These are phyloP conservation scores for Babesia gibsoni DNA, from an alignment of 169 alveolate species.

Conservation along the genomic window DNA sequence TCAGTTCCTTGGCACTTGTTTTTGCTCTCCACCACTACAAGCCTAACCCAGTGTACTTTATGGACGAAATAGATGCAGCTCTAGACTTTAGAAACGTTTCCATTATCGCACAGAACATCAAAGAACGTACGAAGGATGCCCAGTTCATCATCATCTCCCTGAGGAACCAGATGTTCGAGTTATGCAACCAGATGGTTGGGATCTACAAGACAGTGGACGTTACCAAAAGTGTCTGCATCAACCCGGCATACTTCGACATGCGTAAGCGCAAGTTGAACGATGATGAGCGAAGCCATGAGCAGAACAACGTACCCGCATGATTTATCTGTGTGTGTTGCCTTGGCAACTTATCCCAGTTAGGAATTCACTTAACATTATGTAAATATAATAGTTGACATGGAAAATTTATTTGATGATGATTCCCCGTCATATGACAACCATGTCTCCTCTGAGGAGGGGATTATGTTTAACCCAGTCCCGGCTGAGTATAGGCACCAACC, in stretches of 20 bases:
- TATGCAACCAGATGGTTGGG: constrained; percentile 91
- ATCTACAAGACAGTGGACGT: constrained; percentile 89
- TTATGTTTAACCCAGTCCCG: neutral
- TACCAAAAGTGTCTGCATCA: constrained; percentile 84
- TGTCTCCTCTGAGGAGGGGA: neutral
- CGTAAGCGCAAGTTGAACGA: neutral
- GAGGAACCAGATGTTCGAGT: constrained; percentile 94
- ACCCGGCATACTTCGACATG: constrained; percentile 67
- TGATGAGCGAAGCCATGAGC: too few species aligned
- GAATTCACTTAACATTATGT: neutral
- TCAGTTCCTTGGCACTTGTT: constrained; percentile 93
- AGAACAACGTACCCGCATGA: too few species aligned
- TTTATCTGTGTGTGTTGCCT: neutral
- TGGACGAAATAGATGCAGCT: constrained; percentile 99
- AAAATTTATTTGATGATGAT: constrained; percentile 13
- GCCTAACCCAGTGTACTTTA: constrained; percentile 97
- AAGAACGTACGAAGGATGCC: constrained; percentile 92
- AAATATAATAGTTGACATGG: neutral
- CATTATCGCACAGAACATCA: constrained; percentile 87
- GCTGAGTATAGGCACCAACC: neutral
- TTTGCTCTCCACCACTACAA: constrained; percentile 98
- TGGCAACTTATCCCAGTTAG: too few species aligned
- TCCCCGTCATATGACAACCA: neutral
- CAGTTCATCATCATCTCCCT: constrained; percentile 96
- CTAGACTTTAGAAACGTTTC: constrained; percentile 96